Conservation (phyloP, 2,329 filamentous ascomycete genomes). For the Fusarium compactum region DNA sequence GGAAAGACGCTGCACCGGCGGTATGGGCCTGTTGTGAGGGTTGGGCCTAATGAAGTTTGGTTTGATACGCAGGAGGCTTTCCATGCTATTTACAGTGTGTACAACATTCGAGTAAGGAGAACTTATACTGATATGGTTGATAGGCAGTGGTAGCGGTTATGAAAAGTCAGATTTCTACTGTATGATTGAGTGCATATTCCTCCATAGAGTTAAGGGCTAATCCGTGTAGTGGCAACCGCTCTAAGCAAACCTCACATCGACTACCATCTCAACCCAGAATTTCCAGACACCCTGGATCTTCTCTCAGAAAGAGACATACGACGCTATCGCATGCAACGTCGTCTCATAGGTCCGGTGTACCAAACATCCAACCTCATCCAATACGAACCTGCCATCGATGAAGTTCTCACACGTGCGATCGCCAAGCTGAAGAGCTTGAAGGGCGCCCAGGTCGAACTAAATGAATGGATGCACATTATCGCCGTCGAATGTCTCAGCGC, state of each 20-base stretch:
- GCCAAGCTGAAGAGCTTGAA: constrained; percentile 53
- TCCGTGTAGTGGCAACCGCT: constrained; percentile 57
- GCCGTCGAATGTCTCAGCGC: constrained; percentile 65
- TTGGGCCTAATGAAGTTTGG: constrained; percentile 67
- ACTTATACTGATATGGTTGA: background rate
- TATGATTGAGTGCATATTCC: constrained; percentile 45
- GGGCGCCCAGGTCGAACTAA: constrained; percentile 60
- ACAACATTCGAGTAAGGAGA: constrained; percentile 51
- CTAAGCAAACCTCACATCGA: constrained; percentile 58
- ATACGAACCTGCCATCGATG: constrained; percentile 57
- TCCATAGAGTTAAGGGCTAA: background rate
- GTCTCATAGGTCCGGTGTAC: constrained; percentile 63
- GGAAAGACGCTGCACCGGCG: constrained; percentile 58
- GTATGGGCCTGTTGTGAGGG: constrained; percentile 65
- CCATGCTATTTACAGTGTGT: constrained; percentile 44
- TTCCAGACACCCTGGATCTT: constrained; percentile 62
- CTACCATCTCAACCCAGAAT: constrained; percentile 52
- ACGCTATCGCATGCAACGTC: constrained; percentile 62
- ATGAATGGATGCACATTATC: constrained; percentile 69
- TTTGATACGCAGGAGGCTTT: constrained; percentile 62
- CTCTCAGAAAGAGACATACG: constrained; percentile 61
- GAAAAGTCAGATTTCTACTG: constrained; percentile 67
- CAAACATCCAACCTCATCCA: constrained; percentile 57
- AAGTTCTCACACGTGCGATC: constrained; percentile 54
- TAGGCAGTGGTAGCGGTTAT: constrained; percentile 61